Conservation (phyloP, 1,284 basidiomycete species). For the Phaffia rhodozyma region DNA sequence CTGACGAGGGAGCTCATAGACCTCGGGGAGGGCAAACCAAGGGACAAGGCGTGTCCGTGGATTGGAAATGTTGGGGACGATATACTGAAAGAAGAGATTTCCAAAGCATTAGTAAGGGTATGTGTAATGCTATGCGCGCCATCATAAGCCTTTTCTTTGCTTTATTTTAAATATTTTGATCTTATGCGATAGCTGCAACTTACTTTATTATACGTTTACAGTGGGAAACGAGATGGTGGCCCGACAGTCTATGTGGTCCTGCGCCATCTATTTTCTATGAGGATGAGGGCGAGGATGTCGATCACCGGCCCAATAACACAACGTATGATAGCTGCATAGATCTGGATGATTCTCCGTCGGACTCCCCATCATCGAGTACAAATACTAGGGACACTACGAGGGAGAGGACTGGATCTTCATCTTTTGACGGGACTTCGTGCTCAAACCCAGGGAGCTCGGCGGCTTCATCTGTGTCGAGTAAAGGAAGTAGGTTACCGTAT, state of each 20-base stretch:
- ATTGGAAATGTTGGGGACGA: slow-evolving; percentile 19
- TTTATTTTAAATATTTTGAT: neutral
- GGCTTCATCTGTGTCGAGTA: too few species aligned
- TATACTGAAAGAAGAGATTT: slow-evolving; percentile 23
- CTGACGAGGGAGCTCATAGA: slow-evolving; percentile 36
- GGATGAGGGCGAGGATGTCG: neutral
- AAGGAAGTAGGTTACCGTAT: slow-evolving; percentile 1
- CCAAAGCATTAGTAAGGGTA: slow-evolving; percentile 29
- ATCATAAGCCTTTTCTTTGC: neutral
- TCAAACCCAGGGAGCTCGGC: neutral
- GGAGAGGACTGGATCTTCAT: neutral
- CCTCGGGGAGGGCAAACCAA: slow-evolving; percentile 36
- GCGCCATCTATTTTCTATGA: too few species aligned
- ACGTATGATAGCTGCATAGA: neutral
- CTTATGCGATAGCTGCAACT: neutral
- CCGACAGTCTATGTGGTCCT: too few species aligned
- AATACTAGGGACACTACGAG: neutral
- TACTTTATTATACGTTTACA: neutral
- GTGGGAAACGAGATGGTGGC: too few species aligned
- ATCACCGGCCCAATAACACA: neutral
- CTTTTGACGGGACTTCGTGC: neutral
- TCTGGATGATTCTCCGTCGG: neutral
- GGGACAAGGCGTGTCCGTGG: slow-evolving; percentile 32
- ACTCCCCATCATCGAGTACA: slow-evolving; percentile 6
- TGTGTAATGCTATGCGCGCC: slow-evolving; percentile 12